phyloP scores from a whole-genome alignment of 2,329 filamentous ascomycete genomes.

The Beauveria bassiana region DNA sequence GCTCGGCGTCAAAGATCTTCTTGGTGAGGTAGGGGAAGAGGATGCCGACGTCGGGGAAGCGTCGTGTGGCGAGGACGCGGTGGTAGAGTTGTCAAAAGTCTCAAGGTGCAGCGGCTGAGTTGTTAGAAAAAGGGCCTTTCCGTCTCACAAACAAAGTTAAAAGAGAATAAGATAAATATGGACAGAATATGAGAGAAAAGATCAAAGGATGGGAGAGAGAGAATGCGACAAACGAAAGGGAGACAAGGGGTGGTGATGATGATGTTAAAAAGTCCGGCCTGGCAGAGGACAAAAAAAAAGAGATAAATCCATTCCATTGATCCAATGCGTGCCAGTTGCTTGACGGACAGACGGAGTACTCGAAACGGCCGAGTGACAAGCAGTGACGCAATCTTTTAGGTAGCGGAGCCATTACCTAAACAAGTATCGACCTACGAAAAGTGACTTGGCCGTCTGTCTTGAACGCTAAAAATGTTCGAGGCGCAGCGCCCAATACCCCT shows the following conservation, averaged over 20 bases:
- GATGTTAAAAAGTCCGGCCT: background rate
- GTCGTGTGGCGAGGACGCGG: background rate
- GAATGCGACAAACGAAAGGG: background rate
- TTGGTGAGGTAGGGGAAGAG: constrained; percentile 67
- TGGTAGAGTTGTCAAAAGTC: background rate
- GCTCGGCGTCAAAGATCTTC: constrained; percentile 47
- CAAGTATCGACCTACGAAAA: constrained; percentile 1
- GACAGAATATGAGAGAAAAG: background rate
- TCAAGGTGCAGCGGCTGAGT: background rate
- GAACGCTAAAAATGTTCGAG: background rate
- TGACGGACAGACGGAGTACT: background rate
- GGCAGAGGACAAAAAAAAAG: background rate
- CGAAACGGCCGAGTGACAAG: background rate
- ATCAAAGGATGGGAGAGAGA: background rate
- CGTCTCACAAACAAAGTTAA: background rate
- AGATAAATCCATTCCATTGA: background rate
- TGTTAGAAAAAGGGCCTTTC: background rate
- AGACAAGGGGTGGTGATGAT: background rate
- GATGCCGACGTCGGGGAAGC: constrained; percentile 66
- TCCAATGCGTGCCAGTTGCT: background rate
- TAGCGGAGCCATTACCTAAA: background rate
- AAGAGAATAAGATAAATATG: background rate
- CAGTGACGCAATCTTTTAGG: constrained; percentile 9
- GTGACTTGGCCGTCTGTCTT: background rate
- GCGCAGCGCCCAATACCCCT: background rate